These are phyloP conservation scores for Aurinia saxatilis DNA, from an alignment of 345 rosid species.

Conservation along the genomic window DNA sequence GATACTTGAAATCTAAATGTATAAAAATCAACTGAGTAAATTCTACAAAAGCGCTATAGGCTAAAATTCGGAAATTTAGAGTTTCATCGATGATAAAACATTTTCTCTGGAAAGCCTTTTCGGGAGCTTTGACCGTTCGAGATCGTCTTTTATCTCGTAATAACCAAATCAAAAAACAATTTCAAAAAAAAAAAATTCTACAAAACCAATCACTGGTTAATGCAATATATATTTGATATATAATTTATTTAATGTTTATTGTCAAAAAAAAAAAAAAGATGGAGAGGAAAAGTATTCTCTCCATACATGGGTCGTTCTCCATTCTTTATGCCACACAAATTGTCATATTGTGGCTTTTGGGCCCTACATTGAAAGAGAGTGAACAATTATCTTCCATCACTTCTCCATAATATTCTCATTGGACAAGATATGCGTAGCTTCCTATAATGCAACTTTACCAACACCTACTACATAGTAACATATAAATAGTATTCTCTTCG, in stretches of 20 bases:
- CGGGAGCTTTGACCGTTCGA: too few species aligned
- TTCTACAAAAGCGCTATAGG: neutral
- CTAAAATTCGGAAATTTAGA: too few species aligned
- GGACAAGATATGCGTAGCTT: slow-evolving; percentile 10
- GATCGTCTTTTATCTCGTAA: too few species aligned
- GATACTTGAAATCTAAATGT: neutral
- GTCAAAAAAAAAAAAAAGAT: neutral
- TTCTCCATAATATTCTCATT: slow-evolving; percentile 26
- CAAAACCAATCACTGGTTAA: neutral
- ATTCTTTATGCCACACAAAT: slow-evolving; percentile 19
- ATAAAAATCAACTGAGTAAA: too few species aligned
- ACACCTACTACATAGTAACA: too few species aligned
- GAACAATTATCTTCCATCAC: slow-evolving; percentile 26
- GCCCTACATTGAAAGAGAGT: slow-evolving; percentile 33
- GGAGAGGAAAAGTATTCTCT: slow-evolving; percentile 14
- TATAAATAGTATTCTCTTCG: too few species aligned
- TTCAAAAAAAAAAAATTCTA: too few species aligned
- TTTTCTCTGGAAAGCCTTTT: too few species aligned
- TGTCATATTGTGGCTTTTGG: slow-evolving; percentile 28
- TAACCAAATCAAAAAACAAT: too few species aligned
- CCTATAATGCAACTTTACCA: neutral
- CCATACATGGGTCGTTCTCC: slow-evolving; percentile 28
- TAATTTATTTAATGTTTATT: neutral
- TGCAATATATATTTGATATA: too few species aligned
- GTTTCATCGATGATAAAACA: too few species aligned